Conservation (phyloP, 495 filamentous ascomycete genomes). For the Penicillium angulare region DNA sequence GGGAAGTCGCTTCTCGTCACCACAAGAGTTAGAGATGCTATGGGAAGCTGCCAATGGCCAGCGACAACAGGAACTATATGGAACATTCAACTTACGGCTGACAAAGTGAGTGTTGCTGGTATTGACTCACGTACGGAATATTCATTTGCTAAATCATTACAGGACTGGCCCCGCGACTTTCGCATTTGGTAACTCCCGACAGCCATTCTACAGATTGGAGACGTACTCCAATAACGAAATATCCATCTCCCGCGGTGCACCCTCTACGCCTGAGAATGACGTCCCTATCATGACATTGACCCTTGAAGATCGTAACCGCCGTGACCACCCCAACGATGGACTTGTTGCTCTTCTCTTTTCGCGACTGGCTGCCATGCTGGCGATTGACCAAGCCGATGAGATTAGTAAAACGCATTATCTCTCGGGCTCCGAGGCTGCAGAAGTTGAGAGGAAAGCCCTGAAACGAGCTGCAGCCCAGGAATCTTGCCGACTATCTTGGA, state of each 20-base stretch:
- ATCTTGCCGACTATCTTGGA: slow-evolving; percentile 70
- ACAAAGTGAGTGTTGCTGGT: slow-evolving; percentile 33
- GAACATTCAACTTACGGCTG: slow-evolving; percentile 45
- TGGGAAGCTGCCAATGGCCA: slow-evolving; percentile 59
- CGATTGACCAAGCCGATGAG: slow-evolving; percentile 59
- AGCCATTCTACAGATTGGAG: slow-evolving; percentile 48
- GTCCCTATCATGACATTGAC: slow-evolving; percentile 57
- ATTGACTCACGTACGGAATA: neutral
- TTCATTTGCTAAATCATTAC: slow-evolving; percentile 19
- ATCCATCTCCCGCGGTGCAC: slow-evolving; percentile 37
- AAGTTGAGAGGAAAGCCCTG: slow-evolving; percentile 56
- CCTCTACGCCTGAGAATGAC: slow-evolving; percentile 32
- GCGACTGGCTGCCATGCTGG: slow-evolving; percentile 64
- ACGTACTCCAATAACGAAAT: slow-evolving; percentile 43
- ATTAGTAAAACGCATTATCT: slow-evolving; percentile 41
- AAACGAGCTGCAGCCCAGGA: slow-evolving; percentile 67
- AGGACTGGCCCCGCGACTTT: slow-evolving; percentile 38
- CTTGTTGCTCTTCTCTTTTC: slow-evolving; percentile 75
- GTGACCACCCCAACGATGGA: slow-evolving; percentile 61
- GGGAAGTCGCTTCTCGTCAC: slow-evolving; percentile 39
- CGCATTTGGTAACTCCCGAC: slow-evolving; percentile 34
- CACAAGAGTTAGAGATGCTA: slow-evolving; percentile 44
- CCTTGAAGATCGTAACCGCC: slow-evolving; percentile 56
- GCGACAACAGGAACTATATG: slow-evolving; percentile 32
- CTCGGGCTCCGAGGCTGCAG: slow-evolving; percentile 39